phyloP scores from a whole-genome alignment of 352 stramenopile species.

The Pythium brachiatum region DNA sequence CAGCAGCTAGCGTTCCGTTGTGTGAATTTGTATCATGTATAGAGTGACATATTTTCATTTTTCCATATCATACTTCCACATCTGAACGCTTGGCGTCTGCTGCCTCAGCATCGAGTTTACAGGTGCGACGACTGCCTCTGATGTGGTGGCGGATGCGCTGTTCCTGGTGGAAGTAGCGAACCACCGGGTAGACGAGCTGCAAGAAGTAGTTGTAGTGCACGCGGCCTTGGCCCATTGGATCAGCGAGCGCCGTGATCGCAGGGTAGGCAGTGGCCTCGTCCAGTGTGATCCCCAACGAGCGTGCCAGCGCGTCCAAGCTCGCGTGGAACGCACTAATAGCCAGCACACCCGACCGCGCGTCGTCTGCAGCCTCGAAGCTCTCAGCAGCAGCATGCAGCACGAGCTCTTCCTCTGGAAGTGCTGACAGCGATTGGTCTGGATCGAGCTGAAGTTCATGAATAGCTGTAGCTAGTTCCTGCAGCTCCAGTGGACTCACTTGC shows the following conservation, averaged over 20 bases:
- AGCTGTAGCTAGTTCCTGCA: constrained; percentile 28
- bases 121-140: background rate
- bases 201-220: constrained; percentile 63
- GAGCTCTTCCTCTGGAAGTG: constrained; percentile 15
- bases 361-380: constrained; percentile 39
- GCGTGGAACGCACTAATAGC: constrained; percentile 34
- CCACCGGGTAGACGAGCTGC: constrained; percentile 46
- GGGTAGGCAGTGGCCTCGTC: constrained; percentile 24
- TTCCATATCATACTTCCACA: background rate
- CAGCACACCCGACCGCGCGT: constrained; percentile 32
- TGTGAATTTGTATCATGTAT: constrained; percentile 9
- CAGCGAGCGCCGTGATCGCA: constrained; percentile 37
- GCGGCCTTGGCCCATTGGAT: constrained; percentile 44
- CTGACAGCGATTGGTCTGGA: background rate
- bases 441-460: constrained; percentile 10
- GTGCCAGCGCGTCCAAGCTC: constrained; percentile 26
- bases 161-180: constrained; percentile 37
- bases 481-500: constrained; percentile 30
- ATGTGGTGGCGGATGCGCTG: constrained; percentile 5
- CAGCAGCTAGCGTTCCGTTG: background rate
- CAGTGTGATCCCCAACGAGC: constrained; percentile 19
- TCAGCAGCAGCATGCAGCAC: constrained; percentile 33
- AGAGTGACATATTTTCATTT: constrained; percentile 11
- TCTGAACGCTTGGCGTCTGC: constrained; percentile 9
- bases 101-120: background rate